Evolutionary conservation across 2,329 filamentous ascomycete genomes (phyloP), one percentile per base, ranked within the genome.

Genomic region (Phoma herbarum): DNA sequence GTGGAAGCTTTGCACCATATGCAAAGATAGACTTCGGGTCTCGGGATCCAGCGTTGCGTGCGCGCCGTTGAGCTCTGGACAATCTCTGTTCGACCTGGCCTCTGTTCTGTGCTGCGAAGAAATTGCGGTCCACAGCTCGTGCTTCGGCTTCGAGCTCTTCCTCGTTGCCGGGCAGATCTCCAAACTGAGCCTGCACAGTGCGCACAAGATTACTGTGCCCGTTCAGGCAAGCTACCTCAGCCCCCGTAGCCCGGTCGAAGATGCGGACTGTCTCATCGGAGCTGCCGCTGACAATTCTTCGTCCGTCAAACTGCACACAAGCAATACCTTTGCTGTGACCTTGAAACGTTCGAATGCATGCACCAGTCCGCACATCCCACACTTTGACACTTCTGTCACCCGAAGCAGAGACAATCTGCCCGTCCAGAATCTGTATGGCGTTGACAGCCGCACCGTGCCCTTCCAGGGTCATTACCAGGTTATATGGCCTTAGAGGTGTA

Each of bases 221-320:
- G 49, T 88, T 85, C 9, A 99, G 83, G 71, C 91, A 94, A 16
- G 93, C 94, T 6, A 98, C 92, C 76, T 98, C 93, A 11, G 95
- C 88, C 4, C 91, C 90, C 0, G 92, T 93, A 44, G 86, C 85
- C 43, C 90, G 89, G 74, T 98, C 95, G 75, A 96, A 99, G 20
- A 99, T 95, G 66, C 95, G 93, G 29, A 99, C 92, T 39, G 95
- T 93, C 73, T 96, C 93, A 76, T 99, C 95, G 68, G 93, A 97
- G 76, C 93, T 97, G 2, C 95, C 95, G 68, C 92, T 97, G 50
- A 99, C 92, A 62, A 99, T 96, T 20, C 95, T 87, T 49, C 92
- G 88, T 25, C 92, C 93, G 74, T 99, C 95, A 72, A 95, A 98
- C 77, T 99, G 94, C 16, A 99, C 93, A 75, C 95, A 99, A 2